phyloP scores from a whole-genome alignment of 495 filamentous ascomycete genomes.

The Hypomontagnella submonticulosa region DNA sequence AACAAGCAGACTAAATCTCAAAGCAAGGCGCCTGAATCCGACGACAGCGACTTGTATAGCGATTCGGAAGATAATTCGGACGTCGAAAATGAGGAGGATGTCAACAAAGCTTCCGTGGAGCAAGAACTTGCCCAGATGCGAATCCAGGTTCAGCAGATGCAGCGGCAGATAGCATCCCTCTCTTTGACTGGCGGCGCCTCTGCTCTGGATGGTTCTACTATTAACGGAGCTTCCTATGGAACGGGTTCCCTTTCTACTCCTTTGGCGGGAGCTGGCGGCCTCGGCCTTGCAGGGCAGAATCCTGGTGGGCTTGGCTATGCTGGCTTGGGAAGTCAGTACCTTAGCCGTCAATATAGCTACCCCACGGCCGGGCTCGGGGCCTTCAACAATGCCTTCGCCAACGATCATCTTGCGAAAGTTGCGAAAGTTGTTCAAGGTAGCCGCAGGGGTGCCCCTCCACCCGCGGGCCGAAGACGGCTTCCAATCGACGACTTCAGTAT shows the following conservation, averaged over 20 bases:
- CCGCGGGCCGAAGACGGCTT: slow-evolving; percentile 21
- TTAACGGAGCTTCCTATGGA: slow-evolving; percentile 21
- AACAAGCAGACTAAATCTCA: slow-evolving; percentile 42
- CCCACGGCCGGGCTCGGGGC: too few relatives aligned
- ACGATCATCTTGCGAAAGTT: neutral
- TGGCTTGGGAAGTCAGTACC: neutral
- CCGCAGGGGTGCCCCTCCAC: slow-evolving; percentile 3
- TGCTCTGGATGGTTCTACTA: slow-evolving; percentile 34
- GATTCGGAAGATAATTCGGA: slow-evolving; percentile 39
- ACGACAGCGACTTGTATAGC: slow-evolving; percentile 47
- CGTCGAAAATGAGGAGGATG: slow-evolving; percentile 24
- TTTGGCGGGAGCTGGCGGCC: neutral
- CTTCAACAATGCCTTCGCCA: neutral
- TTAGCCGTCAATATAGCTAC: neutral
- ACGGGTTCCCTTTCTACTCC: neutral
- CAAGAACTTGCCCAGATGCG: slow-evolving; percentile 47
- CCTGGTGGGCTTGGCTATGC: slow-evolving; percentile 2
- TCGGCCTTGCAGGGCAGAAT: slow-evolving; percentile 10
- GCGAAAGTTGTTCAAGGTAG: slow-evolving; percentile 6
- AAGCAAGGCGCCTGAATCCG: slow-evolving; percentile 49
- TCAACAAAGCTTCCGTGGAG: slow-evolving; percentile 33
- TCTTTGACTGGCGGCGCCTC: slow-evolving; percentile 22
- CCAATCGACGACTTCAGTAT: slow-evolving; percentile 20
- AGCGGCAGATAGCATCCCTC: slow-evolving; percentile 45
- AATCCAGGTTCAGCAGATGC: slow-evolving; percentile 46